Conservation (phyloP, 2,329 filamentous ascomycete genomes). For the Fusarium nisikadoi region DNA sequence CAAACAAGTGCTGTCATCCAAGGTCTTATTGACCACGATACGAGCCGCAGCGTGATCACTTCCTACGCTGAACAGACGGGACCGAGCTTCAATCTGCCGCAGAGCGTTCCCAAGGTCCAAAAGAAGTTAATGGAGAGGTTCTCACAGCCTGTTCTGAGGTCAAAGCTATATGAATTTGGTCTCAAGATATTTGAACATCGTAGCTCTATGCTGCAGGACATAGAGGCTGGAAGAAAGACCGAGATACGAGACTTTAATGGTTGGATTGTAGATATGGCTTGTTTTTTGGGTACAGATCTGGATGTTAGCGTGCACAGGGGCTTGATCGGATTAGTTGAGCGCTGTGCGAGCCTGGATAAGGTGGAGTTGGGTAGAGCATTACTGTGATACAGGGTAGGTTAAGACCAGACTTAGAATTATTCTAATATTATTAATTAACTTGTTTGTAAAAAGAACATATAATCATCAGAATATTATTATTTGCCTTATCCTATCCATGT, state of each 20-base stretch:
- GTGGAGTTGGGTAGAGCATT: neutral
- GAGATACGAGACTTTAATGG: constrained; percentile 6
- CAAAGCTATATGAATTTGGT: neutral
- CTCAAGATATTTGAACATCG: constrained; percentile 14
- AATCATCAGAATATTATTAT: fast-evolving
- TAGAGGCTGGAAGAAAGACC: neutral
- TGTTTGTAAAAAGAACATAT: fast-evolving
- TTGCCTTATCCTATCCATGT: no score
- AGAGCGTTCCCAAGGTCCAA: neutral
- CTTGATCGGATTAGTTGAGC: neutral
- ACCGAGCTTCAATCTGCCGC: neutral
- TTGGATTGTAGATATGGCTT: constrained; percentile 3
- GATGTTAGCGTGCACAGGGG: neutral
- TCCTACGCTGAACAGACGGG: neutral
- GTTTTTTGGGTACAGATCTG: neutral
- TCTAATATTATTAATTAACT: neutral
- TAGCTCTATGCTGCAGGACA: constrained; percentile 8
- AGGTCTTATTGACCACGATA: neutral
- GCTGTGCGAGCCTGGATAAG: neutral
- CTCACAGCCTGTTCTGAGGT: neutral
- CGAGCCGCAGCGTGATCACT: neutral
- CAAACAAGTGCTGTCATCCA: constrained; percentile 4
- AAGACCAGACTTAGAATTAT: fast-evolving
- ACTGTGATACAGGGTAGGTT: neutral
- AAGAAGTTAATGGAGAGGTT: neutral